Percentiles rank a stretch among this genome's conserved stretches.
Evolutionary conservation across 192 early-diverging fungal species (phyloP).

Genomic region (Gamsiella multidivaricata): DNA sequence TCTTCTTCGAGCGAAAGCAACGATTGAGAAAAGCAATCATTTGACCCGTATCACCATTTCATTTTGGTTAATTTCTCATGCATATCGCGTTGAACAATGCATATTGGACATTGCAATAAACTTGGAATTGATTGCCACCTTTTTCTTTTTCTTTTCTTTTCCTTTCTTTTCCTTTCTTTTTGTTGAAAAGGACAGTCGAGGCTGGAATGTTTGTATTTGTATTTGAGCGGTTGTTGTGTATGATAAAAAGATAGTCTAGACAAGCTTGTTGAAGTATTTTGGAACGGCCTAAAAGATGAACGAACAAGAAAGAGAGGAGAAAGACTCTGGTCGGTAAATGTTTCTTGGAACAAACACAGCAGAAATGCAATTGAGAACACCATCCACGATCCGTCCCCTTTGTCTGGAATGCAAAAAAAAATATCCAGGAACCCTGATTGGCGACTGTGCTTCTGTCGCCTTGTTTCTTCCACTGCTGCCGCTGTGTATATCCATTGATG

Average conservation of each 20-base stretch:
- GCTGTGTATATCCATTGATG: not conserved
- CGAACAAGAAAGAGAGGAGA: not conserved
- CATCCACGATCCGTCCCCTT: no score
- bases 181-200: not conserved
- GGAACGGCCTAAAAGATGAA: slow-evolving; percentile 50
- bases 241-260: slow-evolving; percentile 28
- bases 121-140: not conserved
- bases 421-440: no score
- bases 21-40: no score
- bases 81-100: not conserved
- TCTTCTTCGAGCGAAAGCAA: no score
- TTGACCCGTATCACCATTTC: no score
- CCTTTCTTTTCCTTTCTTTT: not conserved
- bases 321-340: not conserved
- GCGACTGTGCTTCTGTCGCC: no score
- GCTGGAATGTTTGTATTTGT: not conserved
- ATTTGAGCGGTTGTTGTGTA: slow-evolving; percentile 4
- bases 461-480: no score
- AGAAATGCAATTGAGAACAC: not conserved
- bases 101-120: no score
- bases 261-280: slow-evolving; percentile 51
- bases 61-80: not conserved
- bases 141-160: not conserved
- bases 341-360: not conserved
- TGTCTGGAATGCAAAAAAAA: no score